phyloP scores from a whole-genome alignment of 2,329 filamentous ascomycete genomes.

The Bipolaris cookei region DNA sequence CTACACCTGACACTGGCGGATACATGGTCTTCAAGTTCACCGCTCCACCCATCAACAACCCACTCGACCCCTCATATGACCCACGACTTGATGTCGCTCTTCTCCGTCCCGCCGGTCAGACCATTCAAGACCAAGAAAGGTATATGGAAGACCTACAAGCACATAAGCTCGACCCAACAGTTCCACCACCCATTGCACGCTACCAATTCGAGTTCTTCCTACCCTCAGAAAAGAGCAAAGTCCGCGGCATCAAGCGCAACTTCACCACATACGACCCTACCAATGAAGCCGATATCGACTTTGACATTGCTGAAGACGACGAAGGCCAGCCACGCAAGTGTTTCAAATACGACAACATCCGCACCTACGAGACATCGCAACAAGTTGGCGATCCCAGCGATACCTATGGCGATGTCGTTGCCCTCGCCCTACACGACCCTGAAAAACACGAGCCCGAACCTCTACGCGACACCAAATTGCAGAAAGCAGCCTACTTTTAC shows the following conservation, averaged over 20 bases:
- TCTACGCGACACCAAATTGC: slow-evolving; percentile 41
- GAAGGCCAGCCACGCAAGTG: slow-evolving; percentile 56
- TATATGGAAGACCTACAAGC: slow-evolving; percentile 55
- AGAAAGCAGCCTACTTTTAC: slow-evolving; percentile 67
- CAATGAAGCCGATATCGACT: slow-evolving; percentile 52
- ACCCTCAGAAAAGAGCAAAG: slow-evolving; percentile 56
- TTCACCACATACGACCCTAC: slow-evolving; percentile 61
- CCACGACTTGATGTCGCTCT: slow-evolving; percentile 65
- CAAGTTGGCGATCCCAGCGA: slow-evolving; percentile 60
- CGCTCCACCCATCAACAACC: slow-evolving; percentile 61
- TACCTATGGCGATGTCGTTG: slow-evolving; percentile 62
- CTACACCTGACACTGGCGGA: slow-evolving; percentile 63
- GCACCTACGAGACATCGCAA: slow-evolving; percentile 65
- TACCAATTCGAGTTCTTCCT: slow-evolving; percentile 68
- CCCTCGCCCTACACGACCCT: slow-evolving; percentile 64
- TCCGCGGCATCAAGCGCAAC: slow-evolving; percentile 62
- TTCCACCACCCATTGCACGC: slow-evolving; percentile 59
- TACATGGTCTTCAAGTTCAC: slow-evolving; percentile 68
- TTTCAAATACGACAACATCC: slow-evolving; percentile 63
- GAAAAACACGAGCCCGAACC: slow-evolving; percentile 49
- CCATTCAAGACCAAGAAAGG: slow-evolving; percentile 58
- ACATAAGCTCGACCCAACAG: slow-evolving; percentile 55
- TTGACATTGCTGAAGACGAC: slow-evolving; percentile 48
- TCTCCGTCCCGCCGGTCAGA: slow-evolving; percentile 61
- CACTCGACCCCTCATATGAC: slow-evolving; percentile 58